Evolutionary conservation across 2,329 filamentous ascomycete genomes (phyloP).

Genomic region (Metarhizium rileyi): DNA sequence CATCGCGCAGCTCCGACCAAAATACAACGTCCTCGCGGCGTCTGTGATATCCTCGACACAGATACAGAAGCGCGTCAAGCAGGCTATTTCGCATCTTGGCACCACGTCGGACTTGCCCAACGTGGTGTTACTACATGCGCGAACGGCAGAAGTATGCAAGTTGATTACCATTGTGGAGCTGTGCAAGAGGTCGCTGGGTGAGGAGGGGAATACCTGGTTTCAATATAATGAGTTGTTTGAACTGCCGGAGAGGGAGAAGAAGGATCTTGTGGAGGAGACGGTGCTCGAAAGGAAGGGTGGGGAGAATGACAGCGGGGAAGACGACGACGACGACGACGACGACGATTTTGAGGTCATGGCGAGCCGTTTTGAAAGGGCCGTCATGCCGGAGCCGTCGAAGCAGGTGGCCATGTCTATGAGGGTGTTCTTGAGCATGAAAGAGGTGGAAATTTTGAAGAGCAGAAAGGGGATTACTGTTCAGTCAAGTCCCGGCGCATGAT

Average conservation of each 20-base stretch:
- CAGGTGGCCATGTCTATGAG: conserved; percentile 45
- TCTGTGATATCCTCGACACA: conserved; percentile 51
- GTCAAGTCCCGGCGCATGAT: conserved; percentile 24
- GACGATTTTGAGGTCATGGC: conserved; percentile 49
- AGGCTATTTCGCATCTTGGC: conserved; percentile 34
- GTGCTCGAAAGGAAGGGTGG: conserved; percentile 22
- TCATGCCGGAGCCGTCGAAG: conserved; percentile 34
- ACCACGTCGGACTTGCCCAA: conserved; percentile 15
- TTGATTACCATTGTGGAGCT: conserved; percentile 61
- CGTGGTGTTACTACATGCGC: conserved; percentile 41
- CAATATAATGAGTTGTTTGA: conserved; percentile 50
- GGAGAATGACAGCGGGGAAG: conserved; percentile 15
- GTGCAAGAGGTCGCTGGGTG: conserved; percentile 44
- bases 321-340: conserved; percentile 20
- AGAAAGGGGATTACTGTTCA: conserved; percentile 38
- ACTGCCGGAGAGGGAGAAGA: conserved; percentile 24
- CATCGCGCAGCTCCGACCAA: conserved; percentile 32
- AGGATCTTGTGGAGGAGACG: conserved; percentile 32
- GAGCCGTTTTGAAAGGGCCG: conserved; percentile 45
- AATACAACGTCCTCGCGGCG: conserved; percentile 40
- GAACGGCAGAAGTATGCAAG: conserved; percentile 47
- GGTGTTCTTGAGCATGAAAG: conserved; percentile 45
- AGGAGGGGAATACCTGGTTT: conserved; percentile 37
- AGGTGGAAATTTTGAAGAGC: conserved; percentile 45
- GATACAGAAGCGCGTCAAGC: conserved; percentile 44